Conservation (phyloP, 2,329 filamentous ascomycete genomes). For the Emmonsiellopsis sp. region DNA sequence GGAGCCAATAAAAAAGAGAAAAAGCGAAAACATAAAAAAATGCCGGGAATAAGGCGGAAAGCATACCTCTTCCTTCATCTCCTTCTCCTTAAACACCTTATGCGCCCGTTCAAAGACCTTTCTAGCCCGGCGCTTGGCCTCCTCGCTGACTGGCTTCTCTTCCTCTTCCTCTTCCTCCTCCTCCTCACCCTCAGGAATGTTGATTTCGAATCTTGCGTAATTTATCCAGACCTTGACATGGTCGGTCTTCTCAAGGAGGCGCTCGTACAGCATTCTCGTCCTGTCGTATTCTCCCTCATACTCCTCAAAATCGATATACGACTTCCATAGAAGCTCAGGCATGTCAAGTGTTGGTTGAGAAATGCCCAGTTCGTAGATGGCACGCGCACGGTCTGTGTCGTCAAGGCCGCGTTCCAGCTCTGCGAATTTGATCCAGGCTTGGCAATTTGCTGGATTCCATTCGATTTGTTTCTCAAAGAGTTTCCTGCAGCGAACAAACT, state of each 20-base stretch:
- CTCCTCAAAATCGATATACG: constrained; percentile 97
- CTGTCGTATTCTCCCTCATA: constrained; percentile 85
- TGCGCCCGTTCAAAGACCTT: constrained; percentile 78
- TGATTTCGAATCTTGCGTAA: constrained; percentile 97
- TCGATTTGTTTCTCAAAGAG: constrained; percentile 91
- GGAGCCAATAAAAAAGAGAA: background rate
- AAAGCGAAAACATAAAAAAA: background rate
- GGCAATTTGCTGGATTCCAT: constrained; percentile 81
- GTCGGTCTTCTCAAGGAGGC: constrained; percentile 85
- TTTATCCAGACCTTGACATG: constrained; percentile 99
- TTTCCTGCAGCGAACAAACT: constrained; percentile 82
- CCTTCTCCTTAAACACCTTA: constrained; percentile 76
- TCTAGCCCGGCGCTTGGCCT: constrained; percentile 73
- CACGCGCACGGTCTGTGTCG: constrained; percentile 76
- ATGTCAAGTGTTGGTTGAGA: constrained; percentile 79
- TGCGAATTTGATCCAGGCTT: constrained; percentile 94
- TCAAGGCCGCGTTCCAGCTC: constrained; percentile 87
- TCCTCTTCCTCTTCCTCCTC: constrained; percentile 53
- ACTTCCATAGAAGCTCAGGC: constrained; percentile 96
- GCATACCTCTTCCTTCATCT: constrained; percentile 73
- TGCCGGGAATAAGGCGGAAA: background rate
- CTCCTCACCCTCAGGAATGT: constrained; percentile 66
- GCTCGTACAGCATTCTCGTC: constrained; percentile 75
- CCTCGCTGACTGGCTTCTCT: constrained; percentile 59
- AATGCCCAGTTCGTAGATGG: constrained; percentile 86